Percentiles rank a stretch among this genome's conserved stretches.
Conservation (phyloP, 805 yeast species). For the Schizosaccharomyces osmophilus region DNA sequence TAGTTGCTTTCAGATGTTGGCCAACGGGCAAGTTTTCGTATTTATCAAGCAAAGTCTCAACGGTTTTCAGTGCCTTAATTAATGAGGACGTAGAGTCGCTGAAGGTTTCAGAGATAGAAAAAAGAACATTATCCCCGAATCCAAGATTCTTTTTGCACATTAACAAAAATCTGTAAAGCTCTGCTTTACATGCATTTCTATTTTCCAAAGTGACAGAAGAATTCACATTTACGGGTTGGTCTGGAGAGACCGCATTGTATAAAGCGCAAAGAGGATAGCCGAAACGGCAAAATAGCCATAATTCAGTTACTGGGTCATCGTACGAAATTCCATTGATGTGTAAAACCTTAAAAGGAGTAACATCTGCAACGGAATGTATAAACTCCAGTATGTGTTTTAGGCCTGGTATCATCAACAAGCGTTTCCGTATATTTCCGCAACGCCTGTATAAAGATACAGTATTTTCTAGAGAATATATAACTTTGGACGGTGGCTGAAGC, state of each 20-base stretch:
- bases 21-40: slow-evolving; percentile 9
- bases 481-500: not conserved
- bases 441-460: not conserved
- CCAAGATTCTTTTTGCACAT: slow-evolving; percentile 60
- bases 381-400: not conserved
- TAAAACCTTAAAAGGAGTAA: not conserved
- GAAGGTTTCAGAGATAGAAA: slow-evolving; percentile 75
- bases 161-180: slow-evolving; percentile 67
- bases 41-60: slow-evolving; percentile 35
- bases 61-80: slow-evolving; percentile 48
- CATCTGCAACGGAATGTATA: not conserved
- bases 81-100: slow-evolving; percentile 59
- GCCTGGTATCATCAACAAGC: not conserved
- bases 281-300: slow-evolving; percentile 70
- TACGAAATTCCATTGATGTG: not conserved
- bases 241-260: slow-evolving; percentile 32
- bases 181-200: slow-evolving; percentile 39
- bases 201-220: slow-evolving; percentile 9
- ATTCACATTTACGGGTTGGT: slow-evolving; percentile 22
- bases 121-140: slow-evolving; percentile 49
- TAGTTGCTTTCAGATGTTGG: not conserved
- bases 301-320: slow-evolving; percentile 68
- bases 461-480: not conserved
- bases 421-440: not conserved
- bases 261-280: slow-evolving; percentile 79